Percentiles rank a stretch among this genome's conserved stretches.
Conservation (phyloP, 768 basidiomycete species). For the Termitomyces heimii region DNA sequence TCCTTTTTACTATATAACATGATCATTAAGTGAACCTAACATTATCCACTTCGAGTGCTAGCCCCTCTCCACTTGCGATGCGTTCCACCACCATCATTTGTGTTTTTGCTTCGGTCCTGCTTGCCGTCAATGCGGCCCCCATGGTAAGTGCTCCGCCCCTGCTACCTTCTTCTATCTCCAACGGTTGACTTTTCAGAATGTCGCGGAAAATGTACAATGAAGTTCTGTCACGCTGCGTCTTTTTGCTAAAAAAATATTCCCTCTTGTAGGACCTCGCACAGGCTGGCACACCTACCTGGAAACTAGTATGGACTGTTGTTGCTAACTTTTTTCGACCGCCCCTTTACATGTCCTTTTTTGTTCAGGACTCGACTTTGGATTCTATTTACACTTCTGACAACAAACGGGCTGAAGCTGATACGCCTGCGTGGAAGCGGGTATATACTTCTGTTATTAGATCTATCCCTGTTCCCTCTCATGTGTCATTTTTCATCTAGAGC, state of each 20-base stretch:
- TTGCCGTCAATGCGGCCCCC: conserved; percentile 12
- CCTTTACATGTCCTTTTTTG: background rate
- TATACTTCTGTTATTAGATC: background rate
- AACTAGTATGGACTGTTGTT: background rate
- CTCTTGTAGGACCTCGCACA: background rate
- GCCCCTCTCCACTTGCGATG: conserved; percentile 7
- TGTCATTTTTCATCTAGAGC: background rate
- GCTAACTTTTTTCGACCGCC: background rate
- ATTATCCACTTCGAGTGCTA: conserved; percentile 2
- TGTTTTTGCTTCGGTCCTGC: conserved; percentile 5
- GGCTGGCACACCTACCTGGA: background rate
- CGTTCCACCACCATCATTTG: conserved; percentile 9
- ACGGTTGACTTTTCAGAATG: background rate
- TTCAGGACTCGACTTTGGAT: background rate
- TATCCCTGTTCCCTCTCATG: background rate
- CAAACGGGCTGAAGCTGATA: background rate
- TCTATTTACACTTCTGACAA: background rate
- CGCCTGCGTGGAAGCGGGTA: conserved; percentile 1
- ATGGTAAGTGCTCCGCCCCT: conserved; percentile 6
- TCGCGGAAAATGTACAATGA: conserved; percentile 3
- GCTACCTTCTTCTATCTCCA: background rate
- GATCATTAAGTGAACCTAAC: conserved; percentile 5
- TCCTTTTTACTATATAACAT: conserved; percentile 16
- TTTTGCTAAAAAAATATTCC: background rate
- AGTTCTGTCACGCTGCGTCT: background rate